Conservation (phyloP, 305 asterid genomes). For the Plantago coronopus region DNA sequence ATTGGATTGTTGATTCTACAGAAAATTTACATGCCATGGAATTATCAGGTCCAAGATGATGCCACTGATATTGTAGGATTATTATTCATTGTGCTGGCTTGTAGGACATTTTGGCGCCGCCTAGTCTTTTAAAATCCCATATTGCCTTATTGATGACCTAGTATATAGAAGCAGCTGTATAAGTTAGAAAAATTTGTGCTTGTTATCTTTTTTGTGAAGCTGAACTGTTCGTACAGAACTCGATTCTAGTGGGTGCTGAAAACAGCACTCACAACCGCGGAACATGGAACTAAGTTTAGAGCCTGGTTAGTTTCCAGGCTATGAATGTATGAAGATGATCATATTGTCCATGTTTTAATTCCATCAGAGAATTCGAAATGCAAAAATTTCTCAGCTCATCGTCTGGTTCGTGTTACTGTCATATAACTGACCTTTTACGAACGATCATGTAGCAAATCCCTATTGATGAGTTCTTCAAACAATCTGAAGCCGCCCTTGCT, state of each 20-base stretch:
- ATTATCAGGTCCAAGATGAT: slow-evolving; percentile 55
- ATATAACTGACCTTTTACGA: too few relatives aligned
- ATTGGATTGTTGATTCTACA: slow-evolving; percentile 56
- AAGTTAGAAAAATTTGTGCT: slow-evolving; percentile 10
- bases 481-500: too few relatives aligned
- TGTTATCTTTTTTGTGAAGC: slow-evolving; percentile 11
- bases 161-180: slow-evolving; percentile 4
- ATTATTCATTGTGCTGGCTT: slow-evolving; percentile 25
- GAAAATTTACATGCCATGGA: slow-evolving; percentile 56
- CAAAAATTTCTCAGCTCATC: too few relatives aligned
- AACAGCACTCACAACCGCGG: neutral
- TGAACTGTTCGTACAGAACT: neutral
- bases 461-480: too few relatives aligned
- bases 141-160: slow-evolving; percentile 5
- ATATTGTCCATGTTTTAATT: neutral
- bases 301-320: neutral
- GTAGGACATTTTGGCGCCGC: slow-evolving; percentile 24
- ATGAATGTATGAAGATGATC: neutral
- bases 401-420: too few relatives aligned
- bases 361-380: neutral
- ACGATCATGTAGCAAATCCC: too few relatives aligned
- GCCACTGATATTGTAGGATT: slow-evolving; percentile 6
- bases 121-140: slow-evolving; percentile 13
- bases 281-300: neutral
- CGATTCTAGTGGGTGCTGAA: slow-evolving; percentile 5